These are phyloP conservation scores for Lagenaria siceraria DNA, from an alignment of 306 rosid genomes.

Conservation along the genomic window DNA sequence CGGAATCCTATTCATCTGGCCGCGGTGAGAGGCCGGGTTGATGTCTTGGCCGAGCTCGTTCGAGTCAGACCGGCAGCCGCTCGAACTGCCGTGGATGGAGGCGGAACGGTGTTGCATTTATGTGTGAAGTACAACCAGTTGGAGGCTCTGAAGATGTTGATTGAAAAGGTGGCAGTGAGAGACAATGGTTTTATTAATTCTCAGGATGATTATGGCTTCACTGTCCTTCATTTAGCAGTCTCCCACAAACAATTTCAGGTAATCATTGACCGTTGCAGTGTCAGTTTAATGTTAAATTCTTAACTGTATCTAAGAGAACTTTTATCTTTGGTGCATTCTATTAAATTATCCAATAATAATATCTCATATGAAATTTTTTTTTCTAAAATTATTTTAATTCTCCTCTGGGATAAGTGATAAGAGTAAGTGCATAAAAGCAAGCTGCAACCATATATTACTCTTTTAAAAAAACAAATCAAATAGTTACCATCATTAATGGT, in stretches of 20 bases:
- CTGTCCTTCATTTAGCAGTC: slow-evolving; percentile 16
- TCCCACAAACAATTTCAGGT: slow-evolving; percentile 13
- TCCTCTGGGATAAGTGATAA: too few species aligned
- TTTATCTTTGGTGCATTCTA: too few species aligned
- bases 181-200: slow-evolving; percentile 4
- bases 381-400: too few species aligned
- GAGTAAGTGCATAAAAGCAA: too few species aligned
- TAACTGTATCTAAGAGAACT: too few species aligned
- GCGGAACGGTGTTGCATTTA: slow-evolving; percentile 22
- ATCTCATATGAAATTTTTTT: too few species aligned
- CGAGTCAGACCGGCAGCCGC: slow-evolving; percentile 1
- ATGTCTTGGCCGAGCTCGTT: slow-evolving; percentile 12
- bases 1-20: slow-evolving; percentile 18
- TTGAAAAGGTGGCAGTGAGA: not conserved
- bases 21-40: slow-evolving; percentile 16
- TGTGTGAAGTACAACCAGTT: slow-evolving; percentile 17
- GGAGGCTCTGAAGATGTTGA: slow-evolving; percentile 14
- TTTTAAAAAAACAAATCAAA: too few species aligned
- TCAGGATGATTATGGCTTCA: slow-evolving; percentile 17
- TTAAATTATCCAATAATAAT: too few species aligned
- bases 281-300: too few species aligned
- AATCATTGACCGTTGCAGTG: too few species aligned
- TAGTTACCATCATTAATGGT: too few species aligned
- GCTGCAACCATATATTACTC: too few species aligned
- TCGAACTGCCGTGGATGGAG: slow-evolving; percentile 9